These are phyloP conservation scores for Oryza glaberrima DNA, from an alignment of 176 grass and related monocot genomes.

Conservation along the genomic window DNA sequence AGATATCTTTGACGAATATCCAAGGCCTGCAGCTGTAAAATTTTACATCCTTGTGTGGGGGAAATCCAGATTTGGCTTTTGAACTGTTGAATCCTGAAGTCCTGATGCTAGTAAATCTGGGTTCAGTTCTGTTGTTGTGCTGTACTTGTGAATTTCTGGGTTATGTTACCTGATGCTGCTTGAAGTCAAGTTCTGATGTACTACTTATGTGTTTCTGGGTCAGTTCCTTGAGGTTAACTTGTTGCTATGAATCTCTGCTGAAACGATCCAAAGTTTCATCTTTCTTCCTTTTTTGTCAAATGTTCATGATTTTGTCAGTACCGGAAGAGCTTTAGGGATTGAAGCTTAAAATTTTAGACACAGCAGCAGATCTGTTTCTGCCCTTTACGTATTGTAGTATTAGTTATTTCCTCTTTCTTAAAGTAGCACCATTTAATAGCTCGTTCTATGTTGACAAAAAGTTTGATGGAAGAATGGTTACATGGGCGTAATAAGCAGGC, in stretches of 20 bases:
- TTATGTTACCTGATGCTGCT: background rate
- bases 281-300: background rate
- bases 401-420: background rate
- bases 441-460: background rate
- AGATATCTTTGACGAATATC: constrained; percentile 2
- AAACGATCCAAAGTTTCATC: background rate
- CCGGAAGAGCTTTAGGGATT: background rate
- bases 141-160: background rate
- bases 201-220: background rate
- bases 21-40: background rate
- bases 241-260: constrained; percentile 1
- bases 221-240: background rate
- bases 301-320: background rate
- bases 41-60: background rate
- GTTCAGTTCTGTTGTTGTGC: background rate
- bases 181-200: constrained; percentile 2
- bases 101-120: background rate
- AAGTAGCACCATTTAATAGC: background rate
- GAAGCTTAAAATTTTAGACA: background rate
- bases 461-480: background rate
- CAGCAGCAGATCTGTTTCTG: background rate
- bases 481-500: background rate
- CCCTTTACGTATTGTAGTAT: background rate
- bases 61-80: background rate
- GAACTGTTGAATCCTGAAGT: constrained; percentile 11